Evolutionary conservation across 73 alveolate species (phyloP).

Genomic region (Stentor roeselii): DNA sequence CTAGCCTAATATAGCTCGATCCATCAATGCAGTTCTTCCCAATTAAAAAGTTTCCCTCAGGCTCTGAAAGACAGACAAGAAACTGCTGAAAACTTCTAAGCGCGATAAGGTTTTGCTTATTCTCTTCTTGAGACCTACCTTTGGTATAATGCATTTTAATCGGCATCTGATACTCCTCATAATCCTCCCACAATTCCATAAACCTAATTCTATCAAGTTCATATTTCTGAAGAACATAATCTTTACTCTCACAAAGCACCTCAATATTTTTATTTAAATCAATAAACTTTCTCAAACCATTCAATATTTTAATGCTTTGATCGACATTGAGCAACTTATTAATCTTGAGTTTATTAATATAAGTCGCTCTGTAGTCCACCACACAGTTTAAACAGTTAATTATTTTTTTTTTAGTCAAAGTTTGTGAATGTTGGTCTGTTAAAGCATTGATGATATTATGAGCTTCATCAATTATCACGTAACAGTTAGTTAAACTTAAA

Average conservation of each 20-base stretch:
- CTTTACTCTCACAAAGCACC: too few species aligned
- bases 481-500: too few species aligned
- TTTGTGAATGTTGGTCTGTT: constrained; percentile 9
- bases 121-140: background rate
- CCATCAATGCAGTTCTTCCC: background rate
- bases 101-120: background rate
- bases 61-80: too few species aligned
- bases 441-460: constrained; percentile 38
- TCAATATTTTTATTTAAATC: background rate
- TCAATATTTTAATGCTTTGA: too few species aligned
- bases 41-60: background rate
- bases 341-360: background rate
- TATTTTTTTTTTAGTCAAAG: background rate
- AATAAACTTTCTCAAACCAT: background rate
- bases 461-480: too few species aligned
- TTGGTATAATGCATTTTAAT: too few species aligned
- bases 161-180: background rate
- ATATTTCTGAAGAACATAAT: background rate
- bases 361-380: background rate
- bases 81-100: too few species aligned
- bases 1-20: background rate
- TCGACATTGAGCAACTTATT: background rate
- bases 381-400: background rate
- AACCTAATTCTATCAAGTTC: background rate
- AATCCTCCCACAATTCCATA: background rate